Evolutionary conservation across 352 stramenopile genomes (phyloP).

Genomic region (Globisporangium spiculum): DNA sequence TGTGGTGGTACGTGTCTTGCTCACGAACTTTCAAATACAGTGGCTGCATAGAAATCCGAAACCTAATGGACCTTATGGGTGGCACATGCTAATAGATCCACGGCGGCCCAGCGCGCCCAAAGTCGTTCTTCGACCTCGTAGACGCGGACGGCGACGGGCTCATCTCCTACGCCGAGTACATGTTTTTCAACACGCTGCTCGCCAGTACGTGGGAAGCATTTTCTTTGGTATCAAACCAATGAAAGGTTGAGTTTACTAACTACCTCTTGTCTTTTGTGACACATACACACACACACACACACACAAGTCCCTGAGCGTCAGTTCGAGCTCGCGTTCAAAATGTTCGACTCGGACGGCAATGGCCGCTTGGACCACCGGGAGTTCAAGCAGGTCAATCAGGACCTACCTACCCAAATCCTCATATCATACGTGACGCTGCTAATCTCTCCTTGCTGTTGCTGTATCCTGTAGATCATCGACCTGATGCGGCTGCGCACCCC

Average conservation of each 20-base stretch:
- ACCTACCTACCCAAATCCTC: neutral
- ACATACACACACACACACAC: neutral
- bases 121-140: slow-evolving; percentile 84
- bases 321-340: slow-evolving; percentile 88
- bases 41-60: neutral
- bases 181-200: slow-evolving; percentile 88
- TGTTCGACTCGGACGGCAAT: slow-evolving; percentile 86
- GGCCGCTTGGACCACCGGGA: slow-evolving; percentile 78
- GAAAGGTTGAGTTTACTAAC: neutral
- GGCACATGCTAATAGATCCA: slow-evolving; percentile 32
- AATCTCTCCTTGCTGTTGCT: neutral
- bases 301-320: slow-evolving; percentile 73
- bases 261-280: neutral
- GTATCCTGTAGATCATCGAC: slow-evolving; percentile 66
- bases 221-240: neutral
- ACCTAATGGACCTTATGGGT: neutral
- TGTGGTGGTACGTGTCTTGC: slow-evolving; percentile 30
- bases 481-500: slow-evolving; percentile 78
- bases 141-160: slow-evolving; percentile 84
- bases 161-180: slow-evolving; percentile 88
- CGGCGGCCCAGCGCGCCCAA: slow-evolving; percentile 48
- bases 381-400: slow-evolving; percentile 65
- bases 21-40: neutral
- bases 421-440: neutral
- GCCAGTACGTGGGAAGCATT: slow-evolving; percentile 48